A percentile compares a stretch with the other conserved stretches of the same genome.
phyloP scores from a whole-genome alignment of 2,329 filamentous ascomycete genomes.

The Colletotrichum cuscutae region DNA sequence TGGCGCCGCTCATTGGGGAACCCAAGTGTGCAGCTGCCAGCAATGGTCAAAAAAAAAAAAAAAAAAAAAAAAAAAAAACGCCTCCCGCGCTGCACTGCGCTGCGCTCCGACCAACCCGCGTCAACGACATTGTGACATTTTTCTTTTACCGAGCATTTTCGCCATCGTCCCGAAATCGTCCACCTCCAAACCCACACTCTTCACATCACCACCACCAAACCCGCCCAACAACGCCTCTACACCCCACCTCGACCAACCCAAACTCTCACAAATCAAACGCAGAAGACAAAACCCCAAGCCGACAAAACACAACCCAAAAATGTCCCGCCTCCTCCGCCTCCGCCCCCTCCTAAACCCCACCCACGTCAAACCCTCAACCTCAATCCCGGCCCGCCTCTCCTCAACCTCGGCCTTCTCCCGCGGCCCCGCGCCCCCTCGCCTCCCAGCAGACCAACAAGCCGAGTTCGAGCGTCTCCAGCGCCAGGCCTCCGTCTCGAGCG shows the following conservation, averaged over 20 bases:
- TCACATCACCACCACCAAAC: neutral
- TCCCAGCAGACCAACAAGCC: slow-evolving; percentile 89
- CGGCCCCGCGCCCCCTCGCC: slow-evolving; percentile 81
- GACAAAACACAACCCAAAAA: slow-evolving; percentile 20
- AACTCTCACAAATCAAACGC: too few relatives aligned
- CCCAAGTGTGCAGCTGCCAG: neutral
- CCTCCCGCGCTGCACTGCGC: neutral
- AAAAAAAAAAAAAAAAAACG: neutral
- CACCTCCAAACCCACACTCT: neutral
- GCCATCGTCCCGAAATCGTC: neutral
- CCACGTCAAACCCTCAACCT: slow-evolving; percentile 16
- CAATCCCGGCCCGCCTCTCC: slow-evolving; percentile 12
- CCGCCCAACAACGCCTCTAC: neutral
- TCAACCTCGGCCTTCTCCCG: slow-evolving; percentile 54
- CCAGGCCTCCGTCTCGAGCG: slow-evolving; percentile 58
- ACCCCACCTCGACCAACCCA: too few relatives aligned
- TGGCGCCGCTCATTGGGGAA: neutral
- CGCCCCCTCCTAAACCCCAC: slow-evolving; percentile 24
- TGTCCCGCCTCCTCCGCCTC: slow-evolving; percentile 40
- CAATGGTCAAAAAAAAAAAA: neutral
- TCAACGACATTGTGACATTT: slow-evolving; percentile 29
- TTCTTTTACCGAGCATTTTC: slow-evolving; percentile 7
- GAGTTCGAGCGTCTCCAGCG: slow-evolving; percentile 89
- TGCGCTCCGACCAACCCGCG: neutral
- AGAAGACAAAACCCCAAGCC: too few relatives aligned